Evolutionary conservation across 306 rosid genomes (phyloP).

Genomic region (Sindora glabra): DNA sequence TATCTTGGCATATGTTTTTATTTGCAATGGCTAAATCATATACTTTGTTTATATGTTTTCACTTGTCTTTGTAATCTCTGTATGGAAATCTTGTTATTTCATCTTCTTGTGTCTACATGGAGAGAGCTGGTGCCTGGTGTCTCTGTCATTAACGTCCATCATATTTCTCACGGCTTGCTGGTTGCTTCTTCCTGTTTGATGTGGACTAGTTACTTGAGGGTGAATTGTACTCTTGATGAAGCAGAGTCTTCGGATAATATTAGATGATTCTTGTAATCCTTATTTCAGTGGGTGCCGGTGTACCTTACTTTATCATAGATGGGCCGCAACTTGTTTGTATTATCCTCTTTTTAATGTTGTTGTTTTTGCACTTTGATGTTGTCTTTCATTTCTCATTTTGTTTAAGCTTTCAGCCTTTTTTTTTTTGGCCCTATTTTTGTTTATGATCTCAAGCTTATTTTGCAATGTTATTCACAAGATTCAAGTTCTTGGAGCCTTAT

Average conservation of each 20-base stretch:
- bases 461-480: conserved; percentile 16
- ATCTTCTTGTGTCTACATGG: background rate
- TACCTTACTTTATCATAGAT: background rate
- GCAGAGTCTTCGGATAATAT: background rate
- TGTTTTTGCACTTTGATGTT: background rate
- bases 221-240: background rate
- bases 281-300: background rate
- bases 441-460: conserved; percentile 11
- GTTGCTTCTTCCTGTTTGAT: background rate
- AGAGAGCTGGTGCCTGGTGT: background rate
- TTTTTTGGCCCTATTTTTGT: background rate
- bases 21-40: background rate
- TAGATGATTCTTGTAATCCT: background rate
- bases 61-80: background rate
- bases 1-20: conserved; percentile 11
- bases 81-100: conserved; percentile 2
- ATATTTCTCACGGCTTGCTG: conserved; percentile 7
- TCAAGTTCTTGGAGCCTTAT: conserved; percentile 3
- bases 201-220: background rate
- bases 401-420: conserved; percentile 3
- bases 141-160: background rate
- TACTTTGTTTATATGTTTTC: background rate
- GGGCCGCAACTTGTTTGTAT: background rate
- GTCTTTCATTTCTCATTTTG: background rate
- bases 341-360: conserved; percentile 6